phyloP scores from a whole-genome alignment of 2,329 filamentous ascomycete species.

The Xylariaceae sp. region DNA sequence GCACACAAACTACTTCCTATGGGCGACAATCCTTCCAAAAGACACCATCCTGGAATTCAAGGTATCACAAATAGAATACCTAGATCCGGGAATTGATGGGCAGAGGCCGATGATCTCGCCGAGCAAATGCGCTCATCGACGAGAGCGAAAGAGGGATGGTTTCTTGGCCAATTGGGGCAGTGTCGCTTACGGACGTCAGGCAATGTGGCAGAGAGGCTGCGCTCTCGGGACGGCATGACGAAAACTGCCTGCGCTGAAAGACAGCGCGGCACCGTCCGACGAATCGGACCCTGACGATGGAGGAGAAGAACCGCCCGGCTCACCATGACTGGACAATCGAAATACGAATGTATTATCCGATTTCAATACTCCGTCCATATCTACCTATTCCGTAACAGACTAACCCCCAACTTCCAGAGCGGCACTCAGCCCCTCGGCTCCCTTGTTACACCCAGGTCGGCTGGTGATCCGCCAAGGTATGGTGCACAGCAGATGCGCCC shows the following conservation, averaged over 20 bases:
- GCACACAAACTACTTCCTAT: no score
- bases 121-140: neutral
- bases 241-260: neutral
- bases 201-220: neutral
- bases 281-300: neutral
- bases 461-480: neutral
- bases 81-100: neutral
- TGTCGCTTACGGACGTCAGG: neutral
- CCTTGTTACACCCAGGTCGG: neutral
- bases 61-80: no score
- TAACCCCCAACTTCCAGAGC: neutral
- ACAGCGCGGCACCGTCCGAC: neutral
- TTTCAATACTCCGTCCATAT: neutral
- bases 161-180: neutral
- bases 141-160: neutral
- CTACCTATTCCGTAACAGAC: no score
- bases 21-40: no score
- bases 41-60: neutral
- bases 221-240: neutral
- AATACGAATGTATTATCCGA: neutral
- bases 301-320: neutral
- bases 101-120: neutral
- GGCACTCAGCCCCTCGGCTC: neutral
- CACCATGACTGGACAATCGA: neutral
- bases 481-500: neutral